Base-by-base conservation (phyloP, 1,284 basidiomycete species). In the Austropuccinia psidii region DNA sequence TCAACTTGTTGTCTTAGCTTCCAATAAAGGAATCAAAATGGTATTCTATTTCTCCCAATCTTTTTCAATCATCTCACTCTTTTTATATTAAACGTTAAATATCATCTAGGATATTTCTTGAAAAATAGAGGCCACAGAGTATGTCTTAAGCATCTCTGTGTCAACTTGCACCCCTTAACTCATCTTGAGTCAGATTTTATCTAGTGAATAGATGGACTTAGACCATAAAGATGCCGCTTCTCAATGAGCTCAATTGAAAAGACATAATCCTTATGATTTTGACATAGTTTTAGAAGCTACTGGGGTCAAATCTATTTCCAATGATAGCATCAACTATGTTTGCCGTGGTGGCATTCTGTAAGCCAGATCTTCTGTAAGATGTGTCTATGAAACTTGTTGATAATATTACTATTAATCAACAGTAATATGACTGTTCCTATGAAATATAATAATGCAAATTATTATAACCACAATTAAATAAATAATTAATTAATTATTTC, bases 221-320 rank as follows among this genome's bases (percentile, higher is more conserved):
- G 89, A 93, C 78, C 82, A 90, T 75, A 78, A 84, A 76, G 84
- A 89, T 79, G 88, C 90, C 19, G 85, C 84, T n/a, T 81, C 85
- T 1, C 90, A 92, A 79, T 93, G 90, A 90, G 84, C 83, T 43
- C 82, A 88, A 80, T 82, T 93, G 76, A 90, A 88, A 83, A 82
- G 86, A 78, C 86, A 88, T 75, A 86, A 93, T 80, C 89, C 89
- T 37, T 88, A 90, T 79, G 90, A 90, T 29, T 93, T 93, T 79
- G 91, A 93, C 80, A 86, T 91, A 45, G 91, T 93, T 37, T 89
- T 89, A 62, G 91, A 93, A 81, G 90, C 90, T 47, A 93, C 91
- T 1, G 91, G 91, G 72, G 86, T 87, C 41, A 89, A 90, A 82
- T 86, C 87, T 76, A 82, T 93, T 57, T 89, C 89, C 33, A 87